phyloP scores from a whole-genome alignment of 2,329 filamentous ascomycete species.

The Fusarium palustre region DNA sequence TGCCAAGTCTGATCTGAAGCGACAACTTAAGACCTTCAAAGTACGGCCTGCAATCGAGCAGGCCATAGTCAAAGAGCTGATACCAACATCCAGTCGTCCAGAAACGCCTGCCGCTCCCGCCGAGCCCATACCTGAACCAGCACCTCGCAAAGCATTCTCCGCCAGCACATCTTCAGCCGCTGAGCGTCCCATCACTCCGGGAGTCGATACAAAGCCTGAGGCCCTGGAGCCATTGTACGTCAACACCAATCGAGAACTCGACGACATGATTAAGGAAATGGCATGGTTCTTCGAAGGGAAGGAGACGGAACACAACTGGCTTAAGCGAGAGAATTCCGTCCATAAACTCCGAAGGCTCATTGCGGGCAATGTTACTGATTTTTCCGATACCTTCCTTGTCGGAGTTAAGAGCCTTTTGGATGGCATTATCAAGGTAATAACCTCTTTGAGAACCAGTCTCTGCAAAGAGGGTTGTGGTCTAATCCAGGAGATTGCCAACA shows the following conservation, averaged over 20 bases:
- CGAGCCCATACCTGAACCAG: conserved; percentile 49
- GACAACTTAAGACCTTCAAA: conserved; percentile 84
- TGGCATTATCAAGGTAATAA: conserved; percentile 87
- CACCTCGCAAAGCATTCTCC: conserved; percentile 57
- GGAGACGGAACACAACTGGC: conserved; percentile 92
- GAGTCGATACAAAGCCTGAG: conserved; percentile 73
- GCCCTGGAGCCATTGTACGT: conserved; percentile 84
- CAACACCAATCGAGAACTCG: conserved; percentile 86
- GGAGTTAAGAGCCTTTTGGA: conserved; percentile 82
- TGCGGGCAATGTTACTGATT: conserved; percentile 87
- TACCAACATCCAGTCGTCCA: conserved; percentile 61
- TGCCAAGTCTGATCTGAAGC: conserved; percentile 90
- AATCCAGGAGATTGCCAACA: conserved; percentile 84
- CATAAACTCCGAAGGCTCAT: conserved; percentile 81
- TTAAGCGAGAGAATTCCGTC: conserved; percentile 84
- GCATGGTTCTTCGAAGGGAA: conserved; percentile 83
- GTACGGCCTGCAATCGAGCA: conserved; percentile 88
- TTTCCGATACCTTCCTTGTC: conserved; percentile 74
- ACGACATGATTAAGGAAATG: conserved; percentile 88
- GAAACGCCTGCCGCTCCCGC: conserved; percentile 56
- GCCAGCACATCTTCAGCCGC: conserved; percentile 64
- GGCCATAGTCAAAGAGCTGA: conserved; percentile 81
- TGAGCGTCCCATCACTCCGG: conserved; percentile 70
- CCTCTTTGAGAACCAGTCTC: conserved; percentile 87
- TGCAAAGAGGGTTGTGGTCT: conserved; percentile 87